Evolutionary conservation across 2,329 filamentous ascomycete genomes (phyloP).

Genomic region (Fusarium sp.): DNA sequence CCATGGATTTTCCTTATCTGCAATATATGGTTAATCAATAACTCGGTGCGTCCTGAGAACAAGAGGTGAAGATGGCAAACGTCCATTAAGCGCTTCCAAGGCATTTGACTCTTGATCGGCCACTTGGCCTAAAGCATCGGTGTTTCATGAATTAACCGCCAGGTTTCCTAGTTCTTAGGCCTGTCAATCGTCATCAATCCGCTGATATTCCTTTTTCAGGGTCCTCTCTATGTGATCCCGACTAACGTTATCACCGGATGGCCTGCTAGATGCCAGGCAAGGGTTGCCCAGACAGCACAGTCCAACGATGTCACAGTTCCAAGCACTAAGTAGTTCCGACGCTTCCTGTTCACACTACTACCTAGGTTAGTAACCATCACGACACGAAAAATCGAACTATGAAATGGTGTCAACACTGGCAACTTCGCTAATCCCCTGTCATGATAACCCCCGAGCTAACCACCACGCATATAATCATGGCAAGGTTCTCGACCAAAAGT

Average conservation of each 20-base stretch:
- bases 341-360: too few species aligned
- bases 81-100: slow-evolving; percentile 4
- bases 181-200: not conserved
- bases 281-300: not conserved
- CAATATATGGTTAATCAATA: not conserved
- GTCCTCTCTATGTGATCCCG: slow-evolving; percentile 11
- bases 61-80: slow-evolving; percentile 14
- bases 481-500: not conserved
- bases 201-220: slow-evolving; percentile 6
- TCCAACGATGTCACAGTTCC: not conserved
- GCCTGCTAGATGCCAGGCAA: slow-evolving; percentile 8
- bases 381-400: not conserved
- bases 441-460: not conserved
- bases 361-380: too few species aligned
- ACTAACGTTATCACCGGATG: slow-evolving; percentile 4
- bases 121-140: slow-evolving; percentile 1
- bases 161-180: slow-evolving; percentile 8
- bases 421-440: not conserved
- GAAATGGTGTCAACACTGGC: not conserved
- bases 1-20: not conserved
- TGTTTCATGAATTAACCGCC: not conserved
- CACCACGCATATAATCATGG: slow-evolving; percentile 5
- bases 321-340: too few species aligned
- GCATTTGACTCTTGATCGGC: not conserved
- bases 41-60: not conserved